Conservation (phyloP, 2,329 filamentous ascomycete genomes). For the Grosmannia serpens region DNA sequence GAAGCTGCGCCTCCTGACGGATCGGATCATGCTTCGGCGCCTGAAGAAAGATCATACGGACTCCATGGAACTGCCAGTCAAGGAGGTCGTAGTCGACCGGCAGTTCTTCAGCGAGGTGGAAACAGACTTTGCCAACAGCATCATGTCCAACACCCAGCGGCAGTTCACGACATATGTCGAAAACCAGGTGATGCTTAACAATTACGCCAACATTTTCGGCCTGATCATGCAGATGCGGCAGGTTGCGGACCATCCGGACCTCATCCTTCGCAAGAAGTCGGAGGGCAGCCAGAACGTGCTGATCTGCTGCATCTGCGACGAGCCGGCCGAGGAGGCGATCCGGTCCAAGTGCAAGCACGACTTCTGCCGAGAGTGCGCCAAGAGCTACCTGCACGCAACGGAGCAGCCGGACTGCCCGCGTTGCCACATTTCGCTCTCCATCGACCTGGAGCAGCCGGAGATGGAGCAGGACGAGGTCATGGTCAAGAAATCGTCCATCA, state of each 20-base stretch:
- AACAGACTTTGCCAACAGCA: constrained; percentile 86
- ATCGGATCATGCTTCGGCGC: constrained; percentile 89
- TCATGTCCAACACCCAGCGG: constrained; percentile 84
- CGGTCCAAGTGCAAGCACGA: constrained; percentile 88
- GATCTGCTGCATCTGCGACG: constrained; percentile 91
- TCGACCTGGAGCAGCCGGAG: constrained; percentile 90
- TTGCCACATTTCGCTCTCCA: constrained; percentile 80
- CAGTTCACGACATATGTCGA: constrained; percentile 94
- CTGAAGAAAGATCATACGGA: constrained; percentile 89
- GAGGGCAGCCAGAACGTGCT: constrained; percentile 82
- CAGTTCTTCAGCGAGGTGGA: constrained; percentile 97
- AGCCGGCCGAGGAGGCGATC: constrained; percentile 89
- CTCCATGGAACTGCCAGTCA: constrained; percentile 92
- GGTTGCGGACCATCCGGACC: constrained; percentile 89
- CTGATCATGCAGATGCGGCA: constrained; percentile 99
- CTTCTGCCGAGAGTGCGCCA: constrained; percentile 73
- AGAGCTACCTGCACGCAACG: constrained; percentile 68
- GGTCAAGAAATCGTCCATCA: constrained; percentile 92
- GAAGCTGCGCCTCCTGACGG: constrained; percentile 80
- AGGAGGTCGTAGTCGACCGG: constrained; percentile 82
- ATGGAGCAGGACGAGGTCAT: constrained; percentile 81
- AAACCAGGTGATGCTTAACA: constrained; percentile 87
- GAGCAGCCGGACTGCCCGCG: constrained; percentile 72
- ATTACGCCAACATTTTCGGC: constrained; percentile 98
- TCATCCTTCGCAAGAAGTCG: constrained; percentile 79